Percentiles rank a stretch among this genome's conserved stretches.
phyloP scores from a whole-genome alignment of 345 rosid genomes.

The Boechera retrofracta region DNA sequence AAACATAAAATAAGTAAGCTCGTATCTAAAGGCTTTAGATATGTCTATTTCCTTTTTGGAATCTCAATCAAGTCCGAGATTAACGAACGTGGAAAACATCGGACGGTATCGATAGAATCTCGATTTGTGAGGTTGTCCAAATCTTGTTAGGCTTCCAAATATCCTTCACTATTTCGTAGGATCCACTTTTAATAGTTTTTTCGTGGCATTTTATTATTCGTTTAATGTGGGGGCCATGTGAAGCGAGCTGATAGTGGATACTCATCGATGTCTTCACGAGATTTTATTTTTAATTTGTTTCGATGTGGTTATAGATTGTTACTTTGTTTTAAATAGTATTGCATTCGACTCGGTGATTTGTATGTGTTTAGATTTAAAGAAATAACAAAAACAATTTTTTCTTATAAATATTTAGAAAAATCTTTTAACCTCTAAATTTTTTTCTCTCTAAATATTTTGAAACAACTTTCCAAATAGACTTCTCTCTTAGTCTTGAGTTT shows the following conservation, averaged over 20 bases:
- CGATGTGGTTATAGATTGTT: neutral
- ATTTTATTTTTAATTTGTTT: neutral
- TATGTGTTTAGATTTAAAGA: too few relatives aligned
- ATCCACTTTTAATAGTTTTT: neutral
- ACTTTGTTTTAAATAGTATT: too few relatives aligned
- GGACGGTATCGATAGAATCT: slow-evolving; percentile 51
- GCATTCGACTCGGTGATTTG: too few relatives aligned
- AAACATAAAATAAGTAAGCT: neutral
- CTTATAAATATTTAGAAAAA: too few relatives aligned
- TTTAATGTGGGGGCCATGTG: slow-evolving; percentile 44
- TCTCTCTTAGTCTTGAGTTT: too few relatives aligned
- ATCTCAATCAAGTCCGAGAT: slow-evolving; percentile 39
- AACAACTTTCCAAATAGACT: too few relatives aligned
- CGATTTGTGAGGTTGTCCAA: slow-evolving; percentile 35
- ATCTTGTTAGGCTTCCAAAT: slow-evolving; percentile 34
- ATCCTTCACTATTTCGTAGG: slow-evolving; percentile 1
- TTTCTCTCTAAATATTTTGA: too few relatives aligned
- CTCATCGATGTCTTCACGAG: slow-evolving; percentile 32
- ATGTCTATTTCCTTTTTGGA: neutral
- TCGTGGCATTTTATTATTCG: slow-evolving; percentile 16
- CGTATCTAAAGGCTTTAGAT: slow-evolving; percentile 15
- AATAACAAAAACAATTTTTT: too few relatives aligned
- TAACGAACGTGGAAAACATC: slow-evolving; percentile 48
- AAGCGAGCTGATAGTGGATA: slow-evolving; percentile 31
- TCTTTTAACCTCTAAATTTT: too few relatives aligned